A percentile compares a stretch with the other conserved stretches of the same genome.
These are phyloP conservation scores for Isatis lusitanica DNA, from an alignment of 441 rosid genomes.

Conservation along the genomic window DNA sequence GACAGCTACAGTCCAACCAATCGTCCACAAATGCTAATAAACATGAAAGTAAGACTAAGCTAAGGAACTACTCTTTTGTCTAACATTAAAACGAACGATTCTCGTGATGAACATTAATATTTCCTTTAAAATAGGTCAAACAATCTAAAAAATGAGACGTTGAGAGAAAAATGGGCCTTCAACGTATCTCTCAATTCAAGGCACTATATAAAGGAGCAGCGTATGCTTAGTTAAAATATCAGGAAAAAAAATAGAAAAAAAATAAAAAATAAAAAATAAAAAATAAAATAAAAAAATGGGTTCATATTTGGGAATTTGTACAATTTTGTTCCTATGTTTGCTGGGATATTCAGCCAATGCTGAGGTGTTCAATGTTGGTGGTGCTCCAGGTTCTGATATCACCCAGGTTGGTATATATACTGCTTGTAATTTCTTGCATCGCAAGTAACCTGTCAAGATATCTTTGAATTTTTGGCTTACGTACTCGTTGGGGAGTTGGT, in stretches of 20 bases:
- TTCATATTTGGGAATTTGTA: slow-evolving; percentile 3
- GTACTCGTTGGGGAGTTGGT: too few species aligned
- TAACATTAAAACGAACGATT: neutral
- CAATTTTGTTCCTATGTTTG: slow-evolving; percentile 26
- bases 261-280: neutral
- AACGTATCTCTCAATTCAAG: neutral
- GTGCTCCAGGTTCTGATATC: slow-evolving; percentile 32
- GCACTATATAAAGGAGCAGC: slow-evolving; percentile 22
- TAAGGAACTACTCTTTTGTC: slow-evolving; percentile 7
- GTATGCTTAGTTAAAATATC: neutral
- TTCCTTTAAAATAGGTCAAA: neutral
- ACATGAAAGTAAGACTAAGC: too few species aligned
- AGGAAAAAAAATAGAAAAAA: neutral
- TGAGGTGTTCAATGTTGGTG: slow-evolving; percentile 4
- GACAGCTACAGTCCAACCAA: too few species aligned
- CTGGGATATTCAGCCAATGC: slow-evolving; percentile 30
- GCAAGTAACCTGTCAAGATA: neutral
- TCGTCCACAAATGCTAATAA: neutral
- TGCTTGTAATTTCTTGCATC: neutral
- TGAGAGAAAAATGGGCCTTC: slow-evolving; percentile 1
- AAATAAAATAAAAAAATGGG: slow-evolving; percentile 23
- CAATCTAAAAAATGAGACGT: slow-evolving; percentile 18
- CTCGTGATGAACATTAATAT: neutral
- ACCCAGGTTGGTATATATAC: slow-evolving; percentile 20
- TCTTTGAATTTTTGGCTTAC: neutral